A percentile compares a stretch with the other conserved stretches of the same genome.
phyloP scores from a whole-genome alignment of 176 grass and related monocot species.

The Lolium rigidum region DNA sequence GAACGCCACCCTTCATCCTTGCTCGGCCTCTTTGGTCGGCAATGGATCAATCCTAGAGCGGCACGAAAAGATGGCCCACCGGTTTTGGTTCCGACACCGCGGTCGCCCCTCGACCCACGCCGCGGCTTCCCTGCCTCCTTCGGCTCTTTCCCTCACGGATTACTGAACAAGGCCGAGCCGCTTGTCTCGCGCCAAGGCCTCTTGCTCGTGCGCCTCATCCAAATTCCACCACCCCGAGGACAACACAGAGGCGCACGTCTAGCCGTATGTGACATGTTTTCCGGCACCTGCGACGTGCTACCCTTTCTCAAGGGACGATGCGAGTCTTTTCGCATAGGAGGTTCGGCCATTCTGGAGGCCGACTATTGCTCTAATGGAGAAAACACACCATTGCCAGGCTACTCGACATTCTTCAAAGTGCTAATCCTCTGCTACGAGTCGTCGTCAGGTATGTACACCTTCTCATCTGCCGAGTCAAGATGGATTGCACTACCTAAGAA shows the following conservation, averaged over 20 bases:
- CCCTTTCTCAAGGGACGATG: neutral
- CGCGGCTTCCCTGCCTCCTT: neutral
- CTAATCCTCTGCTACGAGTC: neutral
- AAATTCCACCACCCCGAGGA: neutral
- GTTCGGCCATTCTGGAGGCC: neutral
- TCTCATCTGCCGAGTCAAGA: neutral
- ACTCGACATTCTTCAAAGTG: neutral
- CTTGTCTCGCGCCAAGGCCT: neutral
- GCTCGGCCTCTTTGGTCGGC: neutral
- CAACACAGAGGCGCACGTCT: neutral
- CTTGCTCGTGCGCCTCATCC: neutral
- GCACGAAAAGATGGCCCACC: neutral
- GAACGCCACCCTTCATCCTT: neutral
- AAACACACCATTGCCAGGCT: neutral
- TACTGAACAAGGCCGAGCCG: neutral
- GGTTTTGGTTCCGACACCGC: neutral
- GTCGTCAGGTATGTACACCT: neutral
- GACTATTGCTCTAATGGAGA: neutral
- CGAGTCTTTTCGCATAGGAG: neutral
- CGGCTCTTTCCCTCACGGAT: neutral
- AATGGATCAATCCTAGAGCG: neutral
- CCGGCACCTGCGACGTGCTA: neutral
- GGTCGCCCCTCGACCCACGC: neutral
- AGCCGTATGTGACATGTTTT: neutral
- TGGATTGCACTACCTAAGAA: neutral